Evolutionary conservation across 116 monocot species (phyloP).

Genomic region (Dioscorea cayenensis): DNA sequence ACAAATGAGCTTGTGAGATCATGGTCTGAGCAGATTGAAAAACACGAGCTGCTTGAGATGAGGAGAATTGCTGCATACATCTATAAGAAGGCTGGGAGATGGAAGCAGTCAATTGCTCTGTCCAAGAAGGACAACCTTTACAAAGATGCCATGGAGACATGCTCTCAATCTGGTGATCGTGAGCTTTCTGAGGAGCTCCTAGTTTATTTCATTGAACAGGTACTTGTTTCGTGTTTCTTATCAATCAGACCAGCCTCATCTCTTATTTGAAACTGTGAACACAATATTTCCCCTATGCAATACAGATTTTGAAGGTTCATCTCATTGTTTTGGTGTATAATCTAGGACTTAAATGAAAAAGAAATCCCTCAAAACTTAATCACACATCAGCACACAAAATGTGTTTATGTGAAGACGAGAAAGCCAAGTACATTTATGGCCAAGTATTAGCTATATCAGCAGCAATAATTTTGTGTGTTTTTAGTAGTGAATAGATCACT

Average conservation of each 20-base stretch:
- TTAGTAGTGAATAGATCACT: too few relatives aligned
- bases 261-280: background rate
- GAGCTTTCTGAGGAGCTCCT: conserved; percentile 96
- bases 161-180: conserved; percentile 95
- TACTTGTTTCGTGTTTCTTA: conserved; percentile 12
- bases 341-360: too few relatives aligned
- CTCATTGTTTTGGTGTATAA: too few relatives aligned
- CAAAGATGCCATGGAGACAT: conserved; percentile 99
- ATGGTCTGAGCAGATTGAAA: conserved; percentile 59
- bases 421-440: too few relatives aligned
- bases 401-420: too few relatives aligned
- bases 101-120: conserved; percentile 98
- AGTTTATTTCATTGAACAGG: conserved; percentile 99
- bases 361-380: too few relatives aligned
- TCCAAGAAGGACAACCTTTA: conserved; percentile 98
- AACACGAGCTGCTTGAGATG: conserved; percentile 99
- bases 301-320: too few relatives aligned
- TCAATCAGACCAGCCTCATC: background rate
- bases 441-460: too few relatives aligned
- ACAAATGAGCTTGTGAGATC: background rate
- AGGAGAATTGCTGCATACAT: conserved; percentile 94
- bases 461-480: too few relatives aligned
- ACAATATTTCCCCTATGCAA: too few relatives aligned
- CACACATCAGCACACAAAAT: too few relatives aligned
- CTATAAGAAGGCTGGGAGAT: conserved; percentile 99